Percentiles rank a stretch among this genome's conserved stretches.
Conservation (phyloP, 225 moss, liverwort and hornwort species). For the Pseudisothecium myosuroides region DNA sequence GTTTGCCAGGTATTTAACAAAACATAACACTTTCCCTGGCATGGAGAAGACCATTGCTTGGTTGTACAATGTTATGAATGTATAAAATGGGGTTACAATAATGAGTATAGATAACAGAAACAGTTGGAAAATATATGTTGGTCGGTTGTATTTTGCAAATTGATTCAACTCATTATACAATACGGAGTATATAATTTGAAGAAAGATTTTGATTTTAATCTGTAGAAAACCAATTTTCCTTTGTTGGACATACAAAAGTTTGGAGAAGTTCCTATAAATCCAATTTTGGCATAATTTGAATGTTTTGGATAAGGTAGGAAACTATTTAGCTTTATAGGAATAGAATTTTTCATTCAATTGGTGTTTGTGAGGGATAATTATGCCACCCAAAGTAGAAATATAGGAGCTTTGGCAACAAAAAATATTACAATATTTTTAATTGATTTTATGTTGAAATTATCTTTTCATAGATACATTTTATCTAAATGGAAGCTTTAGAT, state of each 20-base stretch:
- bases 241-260: rapidly evolving
- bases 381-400: not conserved
- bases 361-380: rapidly evolving
- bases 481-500: not conserved
- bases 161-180: rapidly evolving
- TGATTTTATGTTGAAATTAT: not conserved
- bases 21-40: not conserved
- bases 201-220: not conserved
- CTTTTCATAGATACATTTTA: no score
- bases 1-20: rapidly evolving
- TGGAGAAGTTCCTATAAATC: rapidly evolving
- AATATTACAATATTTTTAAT: no score
- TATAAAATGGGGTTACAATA: no score
- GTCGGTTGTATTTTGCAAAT: rapidly evolving
- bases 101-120: rapidly evolving
- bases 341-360: rapidly evolving
- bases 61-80: not conserved
- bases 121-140: rapidly evolving
- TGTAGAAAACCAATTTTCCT: not conserved
- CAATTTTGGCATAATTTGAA: not conserved
- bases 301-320: no score
- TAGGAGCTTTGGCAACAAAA: rapidly evolving
- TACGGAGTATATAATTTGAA: no score
- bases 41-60: rapidly evolving
- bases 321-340: not conserved